Percentiles rank a stretch among this genome's conserved stretches.
phyloP scores from a whole-genome alignment of 306 rosid genomes.

The Potentilla sterilis region DNA sequence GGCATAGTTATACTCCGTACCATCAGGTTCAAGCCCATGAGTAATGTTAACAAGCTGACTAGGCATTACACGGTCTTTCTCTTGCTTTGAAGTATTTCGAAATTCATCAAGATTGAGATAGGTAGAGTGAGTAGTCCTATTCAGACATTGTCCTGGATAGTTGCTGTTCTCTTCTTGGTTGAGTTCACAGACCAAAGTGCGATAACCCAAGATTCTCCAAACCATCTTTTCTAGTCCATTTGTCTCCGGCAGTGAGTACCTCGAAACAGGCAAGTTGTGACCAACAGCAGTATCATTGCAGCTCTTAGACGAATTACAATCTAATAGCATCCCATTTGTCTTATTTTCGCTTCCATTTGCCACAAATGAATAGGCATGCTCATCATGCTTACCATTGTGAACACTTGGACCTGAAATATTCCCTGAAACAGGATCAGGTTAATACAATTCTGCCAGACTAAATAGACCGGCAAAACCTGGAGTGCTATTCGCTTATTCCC shows the following conservation, averaged over 20 bases:
- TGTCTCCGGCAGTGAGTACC: constrained; percentile 35
- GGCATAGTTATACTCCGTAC: constrained; percentile 79
- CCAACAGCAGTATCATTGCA: constrained; percentile 24
- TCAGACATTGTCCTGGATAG: constrained; percentile 21
- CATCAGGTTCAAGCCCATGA: constrained; percentile 73
- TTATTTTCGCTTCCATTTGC: constrained; percentile 32
- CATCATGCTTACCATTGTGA: constrained; percentile 24
- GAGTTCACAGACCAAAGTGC: constrained; percentile 52
- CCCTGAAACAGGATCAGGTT: constrained; percentile 31
- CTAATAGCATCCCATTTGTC: constrained; percentile 38
- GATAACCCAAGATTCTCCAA: constrained; percentile 47
- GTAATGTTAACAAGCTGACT: constrained; percentile 48
- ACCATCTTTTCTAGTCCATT: constrained; percentile 44
- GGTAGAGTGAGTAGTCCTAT: constrained; percentile 31
- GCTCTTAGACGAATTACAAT: constrained; percentile 41
- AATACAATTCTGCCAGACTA: constrained; percentile 6
- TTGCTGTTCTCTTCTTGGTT: constrained; percentile 30
- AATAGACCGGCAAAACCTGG: background rate
- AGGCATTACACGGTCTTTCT: constrained; percentile 26
- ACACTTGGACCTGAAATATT: constrained; percentile 31
- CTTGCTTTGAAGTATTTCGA: constrained; percentile 43
- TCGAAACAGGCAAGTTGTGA: constrained; percentile 32
- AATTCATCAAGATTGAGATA: constrained; percentile 54
- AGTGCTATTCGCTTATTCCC: constrained; percentile 3
- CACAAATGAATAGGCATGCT: constrained; percentile 26